Conservation (phyloP, 331 rosid species). For the Spiraea crenata region DNA sequence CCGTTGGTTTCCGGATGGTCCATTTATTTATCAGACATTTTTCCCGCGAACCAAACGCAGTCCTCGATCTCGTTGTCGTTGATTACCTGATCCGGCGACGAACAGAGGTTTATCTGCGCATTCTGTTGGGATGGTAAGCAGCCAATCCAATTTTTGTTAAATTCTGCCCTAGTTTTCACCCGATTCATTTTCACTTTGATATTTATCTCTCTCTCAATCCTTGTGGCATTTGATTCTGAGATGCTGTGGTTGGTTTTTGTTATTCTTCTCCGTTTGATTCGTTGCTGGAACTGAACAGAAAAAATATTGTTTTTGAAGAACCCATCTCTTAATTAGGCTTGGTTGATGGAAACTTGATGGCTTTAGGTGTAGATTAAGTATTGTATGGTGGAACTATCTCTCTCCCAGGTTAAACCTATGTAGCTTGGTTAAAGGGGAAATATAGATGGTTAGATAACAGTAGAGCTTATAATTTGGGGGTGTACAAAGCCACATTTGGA, state of each 20-base stretch:
- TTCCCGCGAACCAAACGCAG: no score
- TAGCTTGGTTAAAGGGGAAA: background rate
- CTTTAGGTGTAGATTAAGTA: background rate
- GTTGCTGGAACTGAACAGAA: background rate
- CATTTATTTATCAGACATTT: no score
- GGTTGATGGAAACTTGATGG: background rate
- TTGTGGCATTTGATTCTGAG: background rate
- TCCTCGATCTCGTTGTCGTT: background rate
- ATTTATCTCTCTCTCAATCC: background rate
- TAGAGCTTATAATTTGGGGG: background rate
- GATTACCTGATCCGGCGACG: conserved; percentile 10
- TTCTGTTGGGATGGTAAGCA: conserved; percentile 25
- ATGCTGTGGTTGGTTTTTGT: background rate
- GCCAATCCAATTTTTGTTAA: background rate
- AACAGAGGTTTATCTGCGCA: conserved; percentile 12
- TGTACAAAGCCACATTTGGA: background rate
- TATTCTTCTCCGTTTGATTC: background rate
- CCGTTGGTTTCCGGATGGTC: no score
- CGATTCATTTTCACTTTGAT: background rate
- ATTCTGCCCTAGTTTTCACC: background rate
- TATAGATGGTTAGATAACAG: background rate
- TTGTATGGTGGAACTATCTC: background rate
- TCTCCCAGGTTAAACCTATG: background rate
- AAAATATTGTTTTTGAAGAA: background rate
- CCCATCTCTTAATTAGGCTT: background rate